Evolutionary conservation across 345 rosid species (phyloP).

Genomic region (Limnanthes douglasii): DNA sequence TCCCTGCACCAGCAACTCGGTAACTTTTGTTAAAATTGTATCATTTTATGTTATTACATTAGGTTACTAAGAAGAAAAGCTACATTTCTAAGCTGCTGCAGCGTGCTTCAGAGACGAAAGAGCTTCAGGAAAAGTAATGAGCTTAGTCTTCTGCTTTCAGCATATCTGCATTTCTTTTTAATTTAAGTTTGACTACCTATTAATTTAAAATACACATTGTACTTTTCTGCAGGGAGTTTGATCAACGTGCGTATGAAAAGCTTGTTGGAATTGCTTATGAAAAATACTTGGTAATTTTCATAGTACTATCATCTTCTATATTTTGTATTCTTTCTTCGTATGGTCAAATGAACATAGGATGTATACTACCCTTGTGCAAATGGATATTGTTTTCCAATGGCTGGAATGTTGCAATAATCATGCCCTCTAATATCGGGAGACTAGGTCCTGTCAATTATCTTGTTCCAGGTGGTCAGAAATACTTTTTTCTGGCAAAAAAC

Average conservation of each 20-base stretch:
- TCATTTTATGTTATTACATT: slow-evolving; percentile 8
- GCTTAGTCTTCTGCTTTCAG: slow-evolving; percentile 8
- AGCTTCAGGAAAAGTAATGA: slow-evolving; percentile 58
- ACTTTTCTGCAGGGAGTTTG: slow-evolving; percentile 43
- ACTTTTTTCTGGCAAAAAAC: too few relatives aligned
- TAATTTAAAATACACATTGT: slow-evolving; percentile 3
- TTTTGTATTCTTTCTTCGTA: too few relatives aligned
- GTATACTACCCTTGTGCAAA: too few relatives aligned
- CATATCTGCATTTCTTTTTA: slow-evolving; percentile 3
- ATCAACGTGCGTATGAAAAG: slow-evolving; percentile 53
- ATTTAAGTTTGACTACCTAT: slow-evolving; percentile 7
- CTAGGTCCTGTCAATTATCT: too few relatives aligned
- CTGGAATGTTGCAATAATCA: too few relatives aligned
- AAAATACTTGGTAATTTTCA: slow-evolving; percentile 80
- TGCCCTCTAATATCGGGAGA: too few relatives aligned
- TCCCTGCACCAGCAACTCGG: too few relatives aligned
- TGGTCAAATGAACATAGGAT: too few relatives aligned
- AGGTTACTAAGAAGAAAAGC: slow-evolving; percentile 67
- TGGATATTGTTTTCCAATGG: too few relatives aligned
- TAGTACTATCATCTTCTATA: too few relatives aligned
- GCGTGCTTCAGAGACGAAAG: slow-evolving; percentile 47
- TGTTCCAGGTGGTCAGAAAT: too few relatives aligned
- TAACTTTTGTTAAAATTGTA: too few relatives aligned
- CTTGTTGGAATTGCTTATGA: slow-evolving; percentile 75
- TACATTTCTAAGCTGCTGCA: slow-evolving; percentile 44